Percentiles rank a stretch among this genome's conserved stretches.
These are phyloP conservation scores for Carpinus fangiana DNA, from an alignment of 306 rosid genomes.

Conservation along the genomic window DNA sequence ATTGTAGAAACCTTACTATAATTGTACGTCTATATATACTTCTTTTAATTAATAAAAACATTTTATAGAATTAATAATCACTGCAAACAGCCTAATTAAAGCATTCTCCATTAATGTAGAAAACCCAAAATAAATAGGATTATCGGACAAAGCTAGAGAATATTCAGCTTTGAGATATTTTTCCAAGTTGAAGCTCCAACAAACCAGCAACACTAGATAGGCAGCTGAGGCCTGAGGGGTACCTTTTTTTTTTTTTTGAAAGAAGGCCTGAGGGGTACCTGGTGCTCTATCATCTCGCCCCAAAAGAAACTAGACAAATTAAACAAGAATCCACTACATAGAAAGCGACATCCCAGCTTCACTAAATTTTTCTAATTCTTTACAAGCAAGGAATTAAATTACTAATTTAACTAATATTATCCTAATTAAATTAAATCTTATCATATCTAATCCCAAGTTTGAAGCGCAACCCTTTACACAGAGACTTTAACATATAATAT, in stretches of 20 bases:
- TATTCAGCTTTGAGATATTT: neutral
- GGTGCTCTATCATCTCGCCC: constrained; percentile 42
- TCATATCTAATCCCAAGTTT: constrained; percentile 17
- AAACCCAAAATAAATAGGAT: neutral
- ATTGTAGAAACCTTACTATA: too few species aligned
- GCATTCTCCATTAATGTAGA: neutral
- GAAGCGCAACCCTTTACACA: constrained; percentile 28
- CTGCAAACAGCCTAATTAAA: neutral
- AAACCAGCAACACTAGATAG: neutral
- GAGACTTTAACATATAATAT: neutral
- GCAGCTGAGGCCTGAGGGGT: too few species aligned
- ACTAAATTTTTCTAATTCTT: constrained; percentile 17
- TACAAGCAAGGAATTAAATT: constrained; percentile 49
- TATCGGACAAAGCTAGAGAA: neutral
- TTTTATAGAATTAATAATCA: neutral
- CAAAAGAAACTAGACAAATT: constrained; percentile 33
- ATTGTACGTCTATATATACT: too few species aligned
- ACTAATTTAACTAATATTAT: constrained; percentile 29
- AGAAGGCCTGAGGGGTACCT: constrained; percentile 42
- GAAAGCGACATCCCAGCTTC: constrained; percentile 47
- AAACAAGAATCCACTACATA: constrained; percentile 40
- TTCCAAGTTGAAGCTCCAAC: constrained; percentile 5
- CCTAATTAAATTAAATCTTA: constrained; percentile 1
- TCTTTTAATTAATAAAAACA: neutral
- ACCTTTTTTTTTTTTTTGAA: too few species aligned